Conservation (phyloP, 306 rosid species). For the Alnus glutinosa region DNA sequence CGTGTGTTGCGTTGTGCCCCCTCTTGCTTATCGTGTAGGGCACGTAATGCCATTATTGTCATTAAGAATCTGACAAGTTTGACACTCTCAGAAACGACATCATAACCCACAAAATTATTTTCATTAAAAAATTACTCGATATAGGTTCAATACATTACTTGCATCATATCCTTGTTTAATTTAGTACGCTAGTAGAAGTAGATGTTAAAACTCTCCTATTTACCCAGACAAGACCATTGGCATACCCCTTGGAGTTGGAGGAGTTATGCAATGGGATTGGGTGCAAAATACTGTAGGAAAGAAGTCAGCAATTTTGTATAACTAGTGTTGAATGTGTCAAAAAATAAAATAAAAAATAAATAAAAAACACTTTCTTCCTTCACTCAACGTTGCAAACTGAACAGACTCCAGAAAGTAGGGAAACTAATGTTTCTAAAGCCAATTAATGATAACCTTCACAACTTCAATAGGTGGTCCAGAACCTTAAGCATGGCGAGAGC, state of each 20-base stretch:
- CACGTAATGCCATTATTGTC: not conserved
- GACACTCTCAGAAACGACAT: not conserved
- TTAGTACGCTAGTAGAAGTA: not conserved
- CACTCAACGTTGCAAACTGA: not conserved
- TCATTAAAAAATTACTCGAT: not conserved
- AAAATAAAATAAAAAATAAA: no score
- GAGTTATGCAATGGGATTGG: no score
- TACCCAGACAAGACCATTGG: no score
- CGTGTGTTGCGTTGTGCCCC: not conserved
- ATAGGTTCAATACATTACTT: not conserved
- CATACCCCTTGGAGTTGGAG: no score
- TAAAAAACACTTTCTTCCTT: not conserved
- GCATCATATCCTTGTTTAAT: not conserved
- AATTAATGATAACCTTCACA: not conserved
- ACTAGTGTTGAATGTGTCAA: no score
- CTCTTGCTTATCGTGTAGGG: not conserved
- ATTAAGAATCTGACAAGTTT: not conserved
- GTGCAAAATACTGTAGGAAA: no score
- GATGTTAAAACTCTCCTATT: no score
- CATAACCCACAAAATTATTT: not conserved
- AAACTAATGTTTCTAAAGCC: not conserved
- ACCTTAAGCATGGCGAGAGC: constrained; percentile 55
- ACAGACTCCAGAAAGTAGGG: not conserved
- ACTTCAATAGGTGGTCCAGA: constrained; percentile 51
- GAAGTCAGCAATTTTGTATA: no score